These are phyloP conservation scores for Trypanosoma brucei DNA, from an alignment of 208 protist species.

Conservation along the genomic window DNA sequence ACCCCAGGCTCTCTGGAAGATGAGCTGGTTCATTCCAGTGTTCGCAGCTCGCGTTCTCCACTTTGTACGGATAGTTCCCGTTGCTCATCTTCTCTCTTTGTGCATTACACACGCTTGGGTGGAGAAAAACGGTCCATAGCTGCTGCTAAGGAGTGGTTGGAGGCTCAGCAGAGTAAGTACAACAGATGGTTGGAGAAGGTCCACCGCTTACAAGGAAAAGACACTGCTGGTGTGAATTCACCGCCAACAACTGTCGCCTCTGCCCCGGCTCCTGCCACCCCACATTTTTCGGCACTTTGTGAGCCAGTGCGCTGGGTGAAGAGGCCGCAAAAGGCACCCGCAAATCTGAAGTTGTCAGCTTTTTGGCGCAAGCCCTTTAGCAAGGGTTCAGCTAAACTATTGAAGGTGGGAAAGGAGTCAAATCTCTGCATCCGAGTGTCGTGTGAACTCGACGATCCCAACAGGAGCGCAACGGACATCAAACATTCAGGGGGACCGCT, in stretches of 20 bases:
- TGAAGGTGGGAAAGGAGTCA: constrained; percentile 22
- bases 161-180: constrained; percentile 39
- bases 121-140: constrained; percentile 46
- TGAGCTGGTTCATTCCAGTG: neutral
- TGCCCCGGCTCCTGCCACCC: neutral
- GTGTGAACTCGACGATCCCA: constrained; percentile 12
- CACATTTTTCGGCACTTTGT: constrained; percentile 43
- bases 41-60: neutral
- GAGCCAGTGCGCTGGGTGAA: constrained; percentile 55
- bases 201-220: constrained; percentile 21
- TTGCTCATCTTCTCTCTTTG: constrained; percentile 23
- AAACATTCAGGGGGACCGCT: neutral
- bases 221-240: constrained; percentile 1
- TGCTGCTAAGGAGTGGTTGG: constrained; percentile 40
- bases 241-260: neutral
- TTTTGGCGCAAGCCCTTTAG: constrained; percentile 31
- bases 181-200: constrained; percentile 27
- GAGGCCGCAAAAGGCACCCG: constrained; percentile 11
- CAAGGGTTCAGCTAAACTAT: constrained; percentile 46
- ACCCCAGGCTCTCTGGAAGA: neutral
- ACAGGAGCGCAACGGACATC: neutral
- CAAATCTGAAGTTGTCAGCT: no score
- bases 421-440: constrained; percentile 38
- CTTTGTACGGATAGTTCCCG: neutral
- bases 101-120: constrained; percentile 63